Percentiles rank a stretch among this genome's conserved stretches.
phyloP scores from a whole-genome alignment of 495 filamentous ascomycete species.

The Hypoxylon fuscum region DNA sequence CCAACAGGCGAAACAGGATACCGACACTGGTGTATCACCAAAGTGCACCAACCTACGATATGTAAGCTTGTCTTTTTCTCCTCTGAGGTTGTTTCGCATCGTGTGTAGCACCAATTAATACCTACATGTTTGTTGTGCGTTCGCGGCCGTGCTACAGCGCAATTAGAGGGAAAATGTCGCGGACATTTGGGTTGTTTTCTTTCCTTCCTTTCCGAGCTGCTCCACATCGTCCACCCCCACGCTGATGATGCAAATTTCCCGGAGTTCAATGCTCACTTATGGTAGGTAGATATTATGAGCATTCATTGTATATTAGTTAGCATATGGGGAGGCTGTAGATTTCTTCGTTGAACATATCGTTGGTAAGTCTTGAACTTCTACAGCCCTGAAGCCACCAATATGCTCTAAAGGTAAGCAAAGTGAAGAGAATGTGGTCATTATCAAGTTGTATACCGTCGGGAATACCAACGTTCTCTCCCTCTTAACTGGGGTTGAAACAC shows the following conservation, averaged over 20 bases:
- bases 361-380: not conserved
- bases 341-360: not conserved
- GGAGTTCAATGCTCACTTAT: slow-evolving; percentile 13
- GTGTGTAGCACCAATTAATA: slow-evolving; percentile 21
- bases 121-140: slow-evolving; percentile 17
- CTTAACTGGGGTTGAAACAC: too few species aligned
- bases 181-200: not conserved
- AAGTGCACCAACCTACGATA: slow-evolving; percentile 8
- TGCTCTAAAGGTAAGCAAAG: too few species aligned
- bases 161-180: slow-evolving; percentile 5
- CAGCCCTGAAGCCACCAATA: too few species aligned
- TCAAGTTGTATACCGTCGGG: too few species aligned
- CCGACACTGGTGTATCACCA: slow-evolving; percentile 21
- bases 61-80: slow-evolving; percentile 4
- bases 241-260: slow-evolving; percentile 14
- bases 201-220: not conserved
- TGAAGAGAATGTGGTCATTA: too few species aligned
- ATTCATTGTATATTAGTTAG: not conserved
- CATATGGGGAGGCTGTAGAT: not conserved
- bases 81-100: slow-evolving; percentile 8
- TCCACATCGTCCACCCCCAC: slow-evolving; percentile 21
- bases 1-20: slow-evolving; percentile 29
- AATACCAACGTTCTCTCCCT: too few species aligned
- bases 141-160: slow-evolving; percentile 16
- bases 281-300: slow-evolving; percentile 15